Evolutionary conservation across 306 rosid species (phyloP).

Genomic region (Quillaja saponaria): DNA sequence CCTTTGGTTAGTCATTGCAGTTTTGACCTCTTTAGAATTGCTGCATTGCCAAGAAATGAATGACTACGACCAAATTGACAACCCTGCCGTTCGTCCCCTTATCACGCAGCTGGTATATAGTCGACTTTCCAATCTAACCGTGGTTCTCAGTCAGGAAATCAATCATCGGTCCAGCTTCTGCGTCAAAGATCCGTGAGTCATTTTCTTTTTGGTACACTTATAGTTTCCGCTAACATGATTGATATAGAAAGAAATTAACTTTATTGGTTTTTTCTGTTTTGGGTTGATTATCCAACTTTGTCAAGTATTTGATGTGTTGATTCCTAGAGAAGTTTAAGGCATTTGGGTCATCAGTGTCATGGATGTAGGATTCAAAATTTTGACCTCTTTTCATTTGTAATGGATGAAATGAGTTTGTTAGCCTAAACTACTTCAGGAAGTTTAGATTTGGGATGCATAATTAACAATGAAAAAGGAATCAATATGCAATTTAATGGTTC

Average conservation of each 20-base stretch:
- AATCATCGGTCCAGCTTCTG: slow-evolving; percentile 63
- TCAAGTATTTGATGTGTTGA: neutral
- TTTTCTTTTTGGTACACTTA: too few species aligned
- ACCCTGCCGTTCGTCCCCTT: slow-evolving; percentile 69
- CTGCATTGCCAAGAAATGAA: slow-evolving; percentile 51
- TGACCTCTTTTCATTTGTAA: too few species aligned
- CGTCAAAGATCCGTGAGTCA: slow-evolving; percentile 70
- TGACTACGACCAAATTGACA: slow-evolving; percentile 53
- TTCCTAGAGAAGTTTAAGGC: neutral
- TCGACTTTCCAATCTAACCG: slow-evolving; percentile 66
- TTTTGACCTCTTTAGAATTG: slow-evolving; percentile 41
- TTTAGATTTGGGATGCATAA: too few species aligned
- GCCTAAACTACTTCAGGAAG: too few species aligned
- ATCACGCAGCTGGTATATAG: slow-evolving; percentile 58
- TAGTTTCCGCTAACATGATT: slow-evolving; percentile 1
- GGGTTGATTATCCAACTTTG: too few species aligned
- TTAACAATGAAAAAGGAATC: too few species aligned
- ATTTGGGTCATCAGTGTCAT: slow-evolving; percentile 3
- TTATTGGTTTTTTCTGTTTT: neutral
- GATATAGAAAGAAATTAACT: neutral
- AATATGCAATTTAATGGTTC: too few species aligned
- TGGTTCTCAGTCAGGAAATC: slow-evolving; percentile 51
- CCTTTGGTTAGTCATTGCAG: slow-evolving; percentile 33
- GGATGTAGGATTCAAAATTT: too few species aligned
- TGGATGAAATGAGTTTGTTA: too few species aligned